Evolutionary conservation across 2,329 filamentous ascomycete genomes (phyloP).

Genomic region (Cordyceps farinosa): DNA sequence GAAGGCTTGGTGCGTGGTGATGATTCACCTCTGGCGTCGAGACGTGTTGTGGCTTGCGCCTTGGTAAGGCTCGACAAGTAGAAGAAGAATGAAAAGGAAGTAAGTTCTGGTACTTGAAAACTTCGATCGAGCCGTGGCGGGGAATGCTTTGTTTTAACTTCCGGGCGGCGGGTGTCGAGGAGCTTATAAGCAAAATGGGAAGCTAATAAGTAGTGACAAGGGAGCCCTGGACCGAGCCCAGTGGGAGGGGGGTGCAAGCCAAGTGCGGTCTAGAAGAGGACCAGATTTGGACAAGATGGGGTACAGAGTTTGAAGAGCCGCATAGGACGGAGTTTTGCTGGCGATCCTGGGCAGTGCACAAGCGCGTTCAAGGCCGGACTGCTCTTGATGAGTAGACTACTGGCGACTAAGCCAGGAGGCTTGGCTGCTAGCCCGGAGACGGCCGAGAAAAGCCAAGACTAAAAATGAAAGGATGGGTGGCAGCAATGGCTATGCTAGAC

Average conservation of each 20-base stretch:
- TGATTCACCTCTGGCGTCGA: background rate
- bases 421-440: background rate
- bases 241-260: conserved; percentile 5
- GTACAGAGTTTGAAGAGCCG: conserved; percentile 19
- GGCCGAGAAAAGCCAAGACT: background rate
- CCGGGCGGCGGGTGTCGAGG: conserved; percentile 14
- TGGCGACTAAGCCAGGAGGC: background rate
- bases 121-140: conserved; percentile 17
- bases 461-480: background rate
- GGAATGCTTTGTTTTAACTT: conserved; percentile 17
- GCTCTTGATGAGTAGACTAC: background rate
- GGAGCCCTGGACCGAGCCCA: background rate
- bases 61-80: background rate
- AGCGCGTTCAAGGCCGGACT: background rate
- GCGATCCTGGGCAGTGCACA: conserved; percentile 15
- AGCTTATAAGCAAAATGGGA: conserved; percentile 16
- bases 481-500: background rate
- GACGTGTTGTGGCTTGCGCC: background rate
- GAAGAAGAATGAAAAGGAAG: background rate
- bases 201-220: conserved; percentile 10
- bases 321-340: conserved; percentile 14
- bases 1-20: background rate
- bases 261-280: conserved; percentile 17
- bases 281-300: conserved; percentile 19
- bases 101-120: background rate